phyloP scores from a whole-genome alignment of 1,139 yeast species.

The Candida pseudoviswanathii region DNA sequence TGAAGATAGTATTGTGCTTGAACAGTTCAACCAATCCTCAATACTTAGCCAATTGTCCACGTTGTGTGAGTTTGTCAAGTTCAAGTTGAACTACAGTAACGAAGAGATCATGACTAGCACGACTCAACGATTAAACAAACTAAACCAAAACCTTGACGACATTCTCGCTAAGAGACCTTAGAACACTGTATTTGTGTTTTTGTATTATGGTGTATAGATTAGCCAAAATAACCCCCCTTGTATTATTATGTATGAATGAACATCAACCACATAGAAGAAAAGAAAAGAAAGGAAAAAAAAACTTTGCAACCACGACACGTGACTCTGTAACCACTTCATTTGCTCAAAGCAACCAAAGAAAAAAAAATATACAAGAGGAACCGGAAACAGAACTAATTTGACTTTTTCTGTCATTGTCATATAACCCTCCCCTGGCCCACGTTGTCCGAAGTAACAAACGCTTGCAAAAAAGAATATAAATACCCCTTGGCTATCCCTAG shows the following conservation, averaged over 20 bases:
- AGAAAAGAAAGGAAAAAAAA: not conserved
- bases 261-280: constrained; percentile 1
- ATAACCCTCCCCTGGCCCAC: not conserved
- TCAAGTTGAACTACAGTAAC: constrained; percentile 19
- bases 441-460: not conserved
- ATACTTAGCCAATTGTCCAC: constrained; percentile 20
- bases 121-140: constrained; percentile 21
- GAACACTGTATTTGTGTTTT: not conserved
- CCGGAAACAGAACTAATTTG: not conserved
- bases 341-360: not conserved
- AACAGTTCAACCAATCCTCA: constrained; percentile 15
- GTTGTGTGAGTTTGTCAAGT: constrained; percentile 22
- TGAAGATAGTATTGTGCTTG: constrained; percentile 6
- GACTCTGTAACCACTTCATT: not conserved
- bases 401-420: not conserved
- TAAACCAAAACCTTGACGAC: constrained; percentile 24
- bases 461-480: not conserved
- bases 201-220: not conserved
- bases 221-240: not conserved
- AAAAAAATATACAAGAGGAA: no score
- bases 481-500: not conserved
- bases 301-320: constrained; percentile 1
- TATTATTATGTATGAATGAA: constrained; percentile 1
- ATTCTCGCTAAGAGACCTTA: constrained; percentile 11
- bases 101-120: constrained; percentile 19